Conservation (phyloP, 768 basidiomycete genomes). For the Rhizopogon sp. region DNA sequence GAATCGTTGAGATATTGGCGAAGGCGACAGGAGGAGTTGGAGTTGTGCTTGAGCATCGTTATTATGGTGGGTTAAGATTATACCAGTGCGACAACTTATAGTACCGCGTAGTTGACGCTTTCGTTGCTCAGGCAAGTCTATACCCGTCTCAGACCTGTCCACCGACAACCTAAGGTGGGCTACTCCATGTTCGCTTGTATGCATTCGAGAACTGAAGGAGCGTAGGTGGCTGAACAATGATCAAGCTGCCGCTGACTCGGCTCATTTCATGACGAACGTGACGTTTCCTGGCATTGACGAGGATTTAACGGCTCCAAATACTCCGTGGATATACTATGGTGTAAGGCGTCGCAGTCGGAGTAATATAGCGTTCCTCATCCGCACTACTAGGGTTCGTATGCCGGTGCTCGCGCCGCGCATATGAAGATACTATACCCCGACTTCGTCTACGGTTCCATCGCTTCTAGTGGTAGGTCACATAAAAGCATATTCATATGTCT, state of each 20-base stretch:
- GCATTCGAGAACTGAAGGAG: background rate
- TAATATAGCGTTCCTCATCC: background rate
- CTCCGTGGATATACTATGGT: slow-evolving; percentile 93
- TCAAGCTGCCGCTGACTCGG: slow-evolving; percentile 87
- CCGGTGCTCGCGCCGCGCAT: slow-evolving; percentile 90
- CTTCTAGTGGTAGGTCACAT: slow-evolving; percentile 63
- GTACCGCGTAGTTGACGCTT: background rate
- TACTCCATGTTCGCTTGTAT: background rate
- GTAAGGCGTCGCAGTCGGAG: slow-evolving; percentile 35
- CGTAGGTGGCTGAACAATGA: slow-evolving; percentile 83
- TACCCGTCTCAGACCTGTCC: slow-evolving; percentile 71
- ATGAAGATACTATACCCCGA: slow-evolving; percentile 86
- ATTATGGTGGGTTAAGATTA: slow-evolving; percentile 55
- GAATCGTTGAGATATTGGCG: slow-evolving; percentile 83
- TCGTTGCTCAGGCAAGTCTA: slow-evolving; percentile 51
- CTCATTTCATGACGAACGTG: slow-evolving; percentile 83
- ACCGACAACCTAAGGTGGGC: slow-evolving; percentile 75
- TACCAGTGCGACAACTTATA: background rate
- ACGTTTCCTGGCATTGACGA: slow-evolving; percentile 67
- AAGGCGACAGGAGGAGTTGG: slow-evolving; percentile 84
- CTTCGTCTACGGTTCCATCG: slow-evolving; percentile 85
- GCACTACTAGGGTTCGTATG: slow-evolving; percentile 68
- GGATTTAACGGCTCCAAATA: slow-evolving; percentile 63
- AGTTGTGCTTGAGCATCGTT: slow-evolving; percentile 89
- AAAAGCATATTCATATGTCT: background rate